Conservation (phyloP, 176 grass and related monocot genomes). For the Olyra latifolia region DNA sequence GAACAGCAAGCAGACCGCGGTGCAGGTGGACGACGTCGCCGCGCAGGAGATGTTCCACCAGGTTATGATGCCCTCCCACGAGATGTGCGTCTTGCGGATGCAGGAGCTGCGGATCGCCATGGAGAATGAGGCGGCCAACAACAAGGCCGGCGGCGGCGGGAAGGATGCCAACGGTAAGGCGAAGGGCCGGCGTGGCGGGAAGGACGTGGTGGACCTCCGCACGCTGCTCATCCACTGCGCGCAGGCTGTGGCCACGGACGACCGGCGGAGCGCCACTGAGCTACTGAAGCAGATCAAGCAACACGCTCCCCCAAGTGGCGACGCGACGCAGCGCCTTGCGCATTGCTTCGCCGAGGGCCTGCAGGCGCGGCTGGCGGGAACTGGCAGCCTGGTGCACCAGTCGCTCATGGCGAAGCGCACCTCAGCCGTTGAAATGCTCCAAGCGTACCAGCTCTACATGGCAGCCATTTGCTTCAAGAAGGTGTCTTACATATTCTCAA, state of each 20-base stretch:
- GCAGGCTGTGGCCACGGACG: constrained; percentile 66
- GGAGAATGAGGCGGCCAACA: constrained; percentile 40
- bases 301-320: constrained; percentile 47
- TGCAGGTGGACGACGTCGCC: constrained; percentile 42
- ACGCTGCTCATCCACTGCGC: constrained; percentile 87
- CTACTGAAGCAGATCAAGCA: constrained; percentile 76
- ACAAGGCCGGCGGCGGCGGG: neutral
- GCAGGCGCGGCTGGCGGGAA: constrained; percentile 66
- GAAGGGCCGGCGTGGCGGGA: constrained; percentile 31
- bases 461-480: constrained; percentile 87
- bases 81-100: constrained; percentile 41
- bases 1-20: constrained; percentile 66
- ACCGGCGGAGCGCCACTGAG: constrained; percentile 63
- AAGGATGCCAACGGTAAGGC: constrained; percentile 32
- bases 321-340: constrained; percentile 69
- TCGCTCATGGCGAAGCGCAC: constrained; percentile 66
- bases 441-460: constrained; percentile 81
- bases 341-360: constrained; percentile 80
- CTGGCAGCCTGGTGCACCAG: constrained; percentile 60
- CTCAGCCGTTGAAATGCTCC: constrained; percentile 43
- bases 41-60: constrained; percentile 57
- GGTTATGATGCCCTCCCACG: constrained; percentile 31
- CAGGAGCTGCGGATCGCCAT: constrained; percentile 56
- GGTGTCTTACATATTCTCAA: constrained; percentile 45
- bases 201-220: constrained; percentile 75